Evolutionary conservation across 768 basidiomycete genomes (phyloP).

Genomic region (Kwoniella europaea): DNA sequence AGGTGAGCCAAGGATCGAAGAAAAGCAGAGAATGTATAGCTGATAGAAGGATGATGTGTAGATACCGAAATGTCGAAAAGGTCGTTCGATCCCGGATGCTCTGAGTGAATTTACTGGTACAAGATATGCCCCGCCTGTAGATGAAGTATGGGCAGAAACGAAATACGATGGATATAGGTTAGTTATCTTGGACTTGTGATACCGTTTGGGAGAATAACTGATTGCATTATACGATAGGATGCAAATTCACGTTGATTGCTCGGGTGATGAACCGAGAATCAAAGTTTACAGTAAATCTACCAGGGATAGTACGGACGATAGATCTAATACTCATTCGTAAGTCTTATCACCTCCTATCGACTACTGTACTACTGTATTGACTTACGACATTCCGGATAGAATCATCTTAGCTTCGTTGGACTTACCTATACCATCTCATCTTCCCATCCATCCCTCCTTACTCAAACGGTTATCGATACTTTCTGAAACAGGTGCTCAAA

Average conservation of each 20-base stretch:
- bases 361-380: no score
- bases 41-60: constrained; percentile 34
- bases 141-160: constrained; percentile 78
- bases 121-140: constrained; percentile 36
- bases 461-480: not conserved
- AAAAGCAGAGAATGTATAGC: not conserved
- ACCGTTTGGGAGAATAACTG: not conserved
- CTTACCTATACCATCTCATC: constrained; percentile 47
- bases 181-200: constrained; percentile 11
- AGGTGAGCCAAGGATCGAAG: constrained; percentile 60
- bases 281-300: constrained; percentile 87
- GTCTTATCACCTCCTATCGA: no score
- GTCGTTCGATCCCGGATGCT: constrained; percentile 66
- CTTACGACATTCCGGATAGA: no score
- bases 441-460: constrained; percentile 16
- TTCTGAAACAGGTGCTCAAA: not conserved
- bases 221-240: constrained; percentile 59
- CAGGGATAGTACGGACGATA: constrained; percentile 78
- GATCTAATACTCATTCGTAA: constrained; percentile 69
- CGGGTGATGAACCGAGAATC: constrained; percentile 61
- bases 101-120: constrained; percentile 61
- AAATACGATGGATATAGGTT: constrained; percentile 91
- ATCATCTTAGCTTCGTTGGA: constrained; percentile 70
- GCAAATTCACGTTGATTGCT: constrained; percentile 76
- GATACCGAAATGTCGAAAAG: constrained; percentile 86